Evolutionary conservation across 2,329 filamentous ascomycete genomes (phyloP).

Genomic region (Onygenales sp.): DNA sequence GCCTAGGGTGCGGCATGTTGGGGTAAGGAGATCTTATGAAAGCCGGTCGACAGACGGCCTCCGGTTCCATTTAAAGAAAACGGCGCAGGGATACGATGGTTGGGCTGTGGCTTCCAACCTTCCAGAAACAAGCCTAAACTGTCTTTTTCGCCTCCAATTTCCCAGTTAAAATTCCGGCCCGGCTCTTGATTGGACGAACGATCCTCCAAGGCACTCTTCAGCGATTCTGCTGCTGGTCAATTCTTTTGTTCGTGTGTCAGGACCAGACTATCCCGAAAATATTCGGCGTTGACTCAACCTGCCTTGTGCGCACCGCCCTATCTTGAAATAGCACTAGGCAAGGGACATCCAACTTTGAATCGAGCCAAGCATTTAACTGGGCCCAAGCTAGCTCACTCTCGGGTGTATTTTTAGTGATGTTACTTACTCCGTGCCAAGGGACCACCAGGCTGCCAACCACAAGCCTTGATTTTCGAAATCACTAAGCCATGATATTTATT

Average conservation of each 20-base stretch:
- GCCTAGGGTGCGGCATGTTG: too few species aligned
- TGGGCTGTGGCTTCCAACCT: too few species aligned
- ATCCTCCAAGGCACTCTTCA: too few species aligned
- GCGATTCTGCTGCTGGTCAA: neutral
- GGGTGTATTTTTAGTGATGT: conserved; percentile 3
- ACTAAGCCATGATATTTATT: conserved; percentile 1
- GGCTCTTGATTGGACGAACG: too few species aligned
- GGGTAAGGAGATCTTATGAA: too few species aligned
- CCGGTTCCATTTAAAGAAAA: too few species aligned
- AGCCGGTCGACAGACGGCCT: too few species aligned
- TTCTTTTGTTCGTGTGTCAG: neutral
- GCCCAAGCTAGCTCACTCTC: neutral
- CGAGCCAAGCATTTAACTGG: conserved; percentile 1
- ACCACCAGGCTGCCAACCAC: neutral
- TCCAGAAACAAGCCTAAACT: too few species aligned
- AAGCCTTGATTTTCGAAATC: neutral
- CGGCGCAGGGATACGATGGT: too few species aligned
- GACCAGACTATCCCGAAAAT: neutral
- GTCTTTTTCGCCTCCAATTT: too few species aligned
- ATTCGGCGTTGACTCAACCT: neutral
- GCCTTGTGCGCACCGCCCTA: neutral
- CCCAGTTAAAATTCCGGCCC: too few species aligned
- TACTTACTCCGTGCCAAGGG: neutral
- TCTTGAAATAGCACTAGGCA: neutral
- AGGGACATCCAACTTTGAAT: neutral